phyloP scores from a whole-genome alignment of 2,329 filamentous ascomycete species.

The Pezicula radicicola region DNA sequence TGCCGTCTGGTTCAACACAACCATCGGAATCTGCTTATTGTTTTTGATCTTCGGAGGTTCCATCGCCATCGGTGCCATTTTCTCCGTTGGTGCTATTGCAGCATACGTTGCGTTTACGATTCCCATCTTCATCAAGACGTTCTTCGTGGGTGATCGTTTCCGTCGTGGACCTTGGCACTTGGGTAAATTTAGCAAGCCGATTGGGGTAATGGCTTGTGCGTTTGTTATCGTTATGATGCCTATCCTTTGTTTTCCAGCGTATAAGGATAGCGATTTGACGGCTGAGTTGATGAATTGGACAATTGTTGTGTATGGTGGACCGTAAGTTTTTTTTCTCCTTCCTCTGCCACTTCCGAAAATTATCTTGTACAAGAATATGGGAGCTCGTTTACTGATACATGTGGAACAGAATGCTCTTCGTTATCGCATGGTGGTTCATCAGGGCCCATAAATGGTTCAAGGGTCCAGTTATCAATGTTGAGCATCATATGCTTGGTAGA shows the following conservation, averaged over 20 bases:
- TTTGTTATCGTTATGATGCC: slow-evolving; percentile 66
- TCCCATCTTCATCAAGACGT: slow-evolving; percentile 53
- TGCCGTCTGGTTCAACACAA: slow-evolving; percentile 62
- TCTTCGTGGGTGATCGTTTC: slow-evolving; percentile 59
- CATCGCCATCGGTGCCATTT: slow-evolving; percentile 60
- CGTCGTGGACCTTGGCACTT: slow-evolving; percentile 64
- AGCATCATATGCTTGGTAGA: slow-evolving; percentile 32
- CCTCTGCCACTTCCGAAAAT: background rate
- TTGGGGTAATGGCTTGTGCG: slow-evolving; percentile 49
- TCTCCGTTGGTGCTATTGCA: slow-evolving; percentile 64
- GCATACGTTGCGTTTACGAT: slow-evolving; percentile 58
- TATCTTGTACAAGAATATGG: background rate
- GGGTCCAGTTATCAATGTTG: slow-evolving; percentile 61
- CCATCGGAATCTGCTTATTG: slow-evolving; percentile 54
- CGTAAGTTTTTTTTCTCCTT: slow-evolving; percentile 25
- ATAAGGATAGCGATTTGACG: slow-evolving; percentile 49
- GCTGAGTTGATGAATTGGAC: slow-evolving; percentile 61
- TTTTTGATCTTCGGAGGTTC: slow-evolving; percentile 60
- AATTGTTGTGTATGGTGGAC: slow-evolving; percentile 57
- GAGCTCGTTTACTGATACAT: slow-evolving; percentile 7
- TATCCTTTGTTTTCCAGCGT: slow-evolving; percentile 59
- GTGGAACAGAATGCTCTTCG: slow-evolving; percentile 42
- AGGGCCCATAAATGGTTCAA: slow-evolving; percentile 64
- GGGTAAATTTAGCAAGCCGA: slow-evolving; percentile 52
- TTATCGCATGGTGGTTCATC: slow-evolving; percentile 57